A percentile compares a stretch with the other conserved stretches of the same genome.
phyloP scores from a whole-genome alignment of 352 stramenopile species.

The Pseudoperonospora humuli region DNA sequence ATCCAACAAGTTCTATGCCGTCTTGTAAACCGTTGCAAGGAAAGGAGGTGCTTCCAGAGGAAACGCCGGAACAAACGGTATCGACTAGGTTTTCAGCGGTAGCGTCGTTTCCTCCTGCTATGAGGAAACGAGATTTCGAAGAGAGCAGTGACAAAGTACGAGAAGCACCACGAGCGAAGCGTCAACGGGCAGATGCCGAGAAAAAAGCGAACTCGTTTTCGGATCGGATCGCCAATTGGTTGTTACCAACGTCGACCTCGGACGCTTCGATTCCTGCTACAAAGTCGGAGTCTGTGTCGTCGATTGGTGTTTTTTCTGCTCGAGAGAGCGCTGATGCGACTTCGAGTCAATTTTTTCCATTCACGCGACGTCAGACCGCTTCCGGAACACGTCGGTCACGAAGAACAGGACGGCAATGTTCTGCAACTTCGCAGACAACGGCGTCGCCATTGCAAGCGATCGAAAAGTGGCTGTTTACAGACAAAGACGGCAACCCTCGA shows the following conservation, averaged over 20 bases:
- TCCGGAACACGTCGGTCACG: slow-evolving; percentile 7
- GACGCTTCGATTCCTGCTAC: slow-evolving; percentile 1
- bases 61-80: slow-evolving; percentile 17
- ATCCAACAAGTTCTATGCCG: slow-evolving; percentile 1
- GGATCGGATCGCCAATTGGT: slow-evolving; percentile 48
- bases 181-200: slow-evolving; percentile 33
- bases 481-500: slow-evolving; percentile 31
- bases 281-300: slow-evolving; percentile 4
- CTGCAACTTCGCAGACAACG: slow-evolving; percentile 15
- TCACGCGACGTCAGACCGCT: slow-evolving; percentile 23
- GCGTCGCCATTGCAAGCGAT: slow-evolving; percentile 32
- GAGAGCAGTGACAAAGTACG: slow-evolving; percentile 18
- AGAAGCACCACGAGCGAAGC: slow-evolving; percentile 27
- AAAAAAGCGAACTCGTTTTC: slow-evolving; percentile 38
- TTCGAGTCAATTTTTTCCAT: slow-evolving; percentile 29
- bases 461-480: slow-evolving; percentile 52
- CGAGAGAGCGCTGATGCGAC: slow-evolving; percentile 6
- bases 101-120: slow-evolving; percentile 26
- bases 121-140: slow-evolving; percentile 30
- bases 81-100: slow-evolving; percentile 38
- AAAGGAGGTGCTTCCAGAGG: slow-evolving; percentile 30
- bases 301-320: slow-evolving; percentile 3
- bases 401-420: slow-evolving; percentile 12
- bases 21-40: slow-evolving; percentile 28
- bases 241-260: slow-evolving; percentile 26